Evolutionary conservation across 2,329 filamentous ascomycete species (phyloP).

Genomic region (Alternaria gaisen): DNA sequence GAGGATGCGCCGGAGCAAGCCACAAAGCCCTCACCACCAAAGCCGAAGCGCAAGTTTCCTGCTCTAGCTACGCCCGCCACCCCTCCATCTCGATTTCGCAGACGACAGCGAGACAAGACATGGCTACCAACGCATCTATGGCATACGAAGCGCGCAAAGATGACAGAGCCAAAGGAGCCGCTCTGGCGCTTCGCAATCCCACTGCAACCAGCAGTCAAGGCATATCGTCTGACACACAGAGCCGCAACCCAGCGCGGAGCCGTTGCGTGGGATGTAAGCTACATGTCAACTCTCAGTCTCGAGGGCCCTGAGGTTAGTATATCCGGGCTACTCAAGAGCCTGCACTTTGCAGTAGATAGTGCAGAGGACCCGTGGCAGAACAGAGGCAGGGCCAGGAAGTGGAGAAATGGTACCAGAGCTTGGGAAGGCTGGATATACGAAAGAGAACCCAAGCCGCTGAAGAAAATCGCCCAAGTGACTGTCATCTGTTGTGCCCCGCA

Average conservation of each 20-base stretch:
- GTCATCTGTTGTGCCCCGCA: constrained; percentile 72
- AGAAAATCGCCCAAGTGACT: constrained; percentile 73
- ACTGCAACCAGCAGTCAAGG: constrained; percentile 86
- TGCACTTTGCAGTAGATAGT: constrained; percentile 65
- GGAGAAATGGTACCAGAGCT: constrained; percentile 70
- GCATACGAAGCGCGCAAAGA: constrained; percentile 89
- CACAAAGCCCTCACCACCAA: constrained; percentile 35
- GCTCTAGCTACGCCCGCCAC: constrained; percentile 70
- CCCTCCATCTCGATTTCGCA: constrained; percentile 77
- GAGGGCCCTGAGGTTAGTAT: constrained; percentile 73
- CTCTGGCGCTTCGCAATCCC: constrained; percentile 93
- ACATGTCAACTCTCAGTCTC: constrained; percentile 85
- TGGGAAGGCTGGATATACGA: constrained; percentile 68
- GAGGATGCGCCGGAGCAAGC: constrained; percentile 14
- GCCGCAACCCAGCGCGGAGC: constrained; percentile 78
- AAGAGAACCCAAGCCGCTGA: constrained; percentile 59
- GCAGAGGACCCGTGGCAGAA: constrained; percentile 64
- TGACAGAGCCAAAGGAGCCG: constrained; percentile 80
- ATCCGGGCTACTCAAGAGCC: constrained; percentile 68
- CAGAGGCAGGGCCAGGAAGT: constrained; percentile 68
- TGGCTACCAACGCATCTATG: constrained; percentile 96
- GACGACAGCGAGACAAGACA: constrained; percentile 86
- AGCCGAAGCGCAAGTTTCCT: constrained; percentile 75
- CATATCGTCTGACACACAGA: constrained; percentile 86
- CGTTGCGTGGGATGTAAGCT: constrained; percentile 92